These are phyloP conservation scores for Aspergillus melleus DNA, from an alignment of 2,329 filamentous ascomycete species.

Conservation along the genomic window DNA sequence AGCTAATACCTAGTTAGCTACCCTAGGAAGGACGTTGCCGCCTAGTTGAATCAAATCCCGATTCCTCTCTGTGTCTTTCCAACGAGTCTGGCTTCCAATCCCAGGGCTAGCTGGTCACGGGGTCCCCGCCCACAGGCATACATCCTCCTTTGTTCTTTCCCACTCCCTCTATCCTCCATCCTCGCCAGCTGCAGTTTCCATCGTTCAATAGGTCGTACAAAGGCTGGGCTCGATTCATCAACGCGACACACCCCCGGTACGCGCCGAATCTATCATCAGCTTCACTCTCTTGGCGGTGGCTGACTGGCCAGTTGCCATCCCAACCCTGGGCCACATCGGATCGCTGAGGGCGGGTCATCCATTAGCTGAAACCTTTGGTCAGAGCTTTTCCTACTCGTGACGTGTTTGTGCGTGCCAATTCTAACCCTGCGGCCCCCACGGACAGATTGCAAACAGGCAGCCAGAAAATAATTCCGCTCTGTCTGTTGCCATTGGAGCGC, in stretches of 20 bases:
- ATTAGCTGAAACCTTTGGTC: neutral
- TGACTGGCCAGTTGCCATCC: constrained; percentile 3
- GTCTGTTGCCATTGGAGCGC: neutral
- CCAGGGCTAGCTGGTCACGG: neutral
- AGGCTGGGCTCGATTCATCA: neutral
- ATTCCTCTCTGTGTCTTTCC: neutral
- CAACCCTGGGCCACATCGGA: constrained; percentile 2
- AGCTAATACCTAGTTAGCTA: too few species aligned
- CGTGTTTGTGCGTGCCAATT: neutral
- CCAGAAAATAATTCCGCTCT: neutral
- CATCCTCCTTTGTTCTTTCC: neutral
- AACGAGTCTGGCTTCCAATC: neutral
- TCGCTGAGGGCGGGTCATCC: constrained; percentile 3
- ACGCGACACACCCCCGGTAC: neutral
- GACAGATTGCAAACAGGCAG: neutral
- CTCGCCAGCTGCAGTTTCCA: too few species aligned
- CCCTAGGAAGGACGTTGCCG: neutral
- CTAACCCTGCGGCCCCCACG: neutral
- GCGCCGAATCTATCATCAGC: neutral
- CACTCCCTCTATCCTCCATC: neutral
- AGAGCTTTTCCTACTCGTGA: neutral
- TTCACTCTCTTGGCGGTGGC: neutral
- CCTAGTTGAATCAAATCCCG: neutral
- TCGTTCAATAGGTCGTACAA: neutral
- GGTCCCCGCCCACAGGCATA: neutral